A percentile compares a stretch with the other conserved stretches of the same genome.
Evolutionary conservation across 1,139 yeast genomes (phyloP).

Genomic region (Suhomyces atakaporum): DNA sequence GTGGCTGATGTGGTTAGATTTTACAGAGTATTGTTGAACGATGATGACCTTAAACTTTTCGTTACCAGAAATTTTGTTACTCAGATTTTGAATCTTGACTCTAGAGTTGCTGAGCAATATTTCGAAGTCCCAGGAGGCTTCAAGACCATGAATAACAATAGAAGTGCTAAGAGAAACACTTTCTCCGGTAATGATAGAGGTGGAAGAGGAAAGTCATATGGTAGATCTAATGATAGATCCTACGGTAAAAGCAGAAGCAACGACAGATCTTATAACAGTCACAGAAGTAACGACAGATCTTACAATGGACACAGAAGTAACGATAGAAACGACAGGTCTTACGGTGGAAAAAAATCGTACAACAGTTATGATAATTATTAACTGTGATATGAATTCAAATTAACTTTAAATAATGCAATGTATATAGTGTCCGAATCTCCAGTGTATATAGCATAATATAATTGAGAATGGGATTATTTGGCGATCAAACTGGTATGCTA

Average conservation of each 20-base stretch:
- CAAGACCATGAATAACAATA: slow-evolving; percentile 16
- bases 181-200: slow-evolving; percentile 9
- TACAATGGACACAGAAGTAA: slow-evolving; percentile 12
- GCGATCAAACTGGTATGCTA: no score
- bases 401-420: neutral
- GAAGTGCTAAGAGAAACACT: slow-evolving; percentile 18
- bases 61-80: slow-evolving; percentile 16
- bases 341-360: slow-evolving; percentile 2
- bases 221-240: slow-evolving; percentile 1
- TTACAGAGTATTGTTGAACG: slow-evolving; percentile 18
- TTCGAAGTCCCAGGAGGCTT: slow-evolving; percentile 27
- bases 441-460: slow-evolving; percentile 1
- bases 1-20: slow-evolving; percentile 16
- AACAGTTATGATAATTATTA: slow-evolving; percentile 1
- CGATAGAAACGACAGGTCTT: slow-evolving; percentile 6
- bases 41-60: slow-evolving; percentile 18
- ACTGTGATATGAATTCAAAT: neutral
- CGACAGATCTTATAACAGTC: slow-evolving; percentile 1
- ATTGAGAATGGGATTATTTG: neutral
- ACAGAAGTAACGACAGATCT: slow-evolving; percentile 1
- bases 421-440: slow-evolving; percentile 1
- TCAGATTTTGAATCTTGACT: slow-evolving; percentile 15
- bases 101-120: slow-evolving; percentile 19
- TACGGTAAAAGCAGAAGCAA: slow-evolving; percentile 1
- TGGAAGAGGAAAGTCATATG: slow-evolving; percentile 6